Conservation (phyloP, 257 asterid species). For the Solanum virginianum region DNA sequence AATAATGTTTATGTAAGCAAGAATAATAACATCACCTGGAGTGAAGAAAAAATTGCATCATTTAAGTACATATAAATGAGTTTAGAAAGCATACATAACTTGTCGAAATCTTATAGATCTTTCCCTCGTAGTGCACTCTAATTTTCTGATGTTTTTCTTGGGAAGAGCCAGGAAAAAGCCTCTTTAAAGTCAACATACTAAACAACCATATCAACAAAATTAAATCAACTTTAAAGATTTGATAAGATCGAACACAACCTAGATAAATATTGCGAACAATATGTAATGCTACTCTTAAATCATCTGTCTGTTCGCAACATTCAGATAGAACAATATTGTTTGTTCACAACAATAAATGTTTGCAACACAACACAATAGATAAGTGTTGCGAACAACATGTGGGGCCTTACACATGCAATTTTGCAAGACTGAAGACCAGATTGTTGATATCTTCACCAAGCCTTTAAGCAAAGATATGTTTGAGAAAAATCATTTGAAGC, state of each 20-base stretch:
- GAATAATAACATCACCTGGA: neutral
- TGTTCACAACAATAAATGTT: too few species aligned
- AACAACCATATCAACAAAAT: neutral
- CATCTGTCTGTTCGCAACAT: too few species aligned
- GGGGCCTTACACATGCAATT: too few species aligned
- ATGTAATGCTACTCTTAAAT: too few species aligned
- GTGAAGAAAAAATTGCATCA: neutral
- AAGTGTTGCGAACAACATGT: too few species aligned
- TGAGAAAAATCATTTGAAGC: too few species aligned
- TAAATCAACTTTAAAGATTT: neutral
- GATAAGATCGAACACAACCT: neutral
- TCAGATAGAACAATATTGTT: too few species aligned
- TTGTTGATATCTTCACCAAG: too few species aligned
- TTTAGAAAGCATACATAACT: neutral
- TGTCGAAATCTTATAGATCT: neutral
- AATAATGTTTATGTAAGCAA: neutral
- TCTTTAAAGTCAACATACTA: slow-evolving; percentile 68
- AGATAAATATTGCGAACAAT: neutral
- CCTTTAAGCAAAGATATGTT: too few species aligned
- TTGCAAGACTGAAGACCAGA: too few species aligned
- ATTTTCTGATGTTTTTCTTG: slow-evolving; percentile 65
- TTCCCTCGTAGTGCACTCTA: slow-evolving; percentile 63
- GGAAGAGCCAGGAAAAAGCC: slow-evolving; percentile 63
- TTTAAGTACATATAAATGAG: neutral
- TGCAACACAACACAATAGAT: too few species aligned